Evolutionary conservation across 768 basidiomycete species (phyloP), one percentile per base, ranked within the genome.

Genomic region (Lentinula lateritia): DNA sequence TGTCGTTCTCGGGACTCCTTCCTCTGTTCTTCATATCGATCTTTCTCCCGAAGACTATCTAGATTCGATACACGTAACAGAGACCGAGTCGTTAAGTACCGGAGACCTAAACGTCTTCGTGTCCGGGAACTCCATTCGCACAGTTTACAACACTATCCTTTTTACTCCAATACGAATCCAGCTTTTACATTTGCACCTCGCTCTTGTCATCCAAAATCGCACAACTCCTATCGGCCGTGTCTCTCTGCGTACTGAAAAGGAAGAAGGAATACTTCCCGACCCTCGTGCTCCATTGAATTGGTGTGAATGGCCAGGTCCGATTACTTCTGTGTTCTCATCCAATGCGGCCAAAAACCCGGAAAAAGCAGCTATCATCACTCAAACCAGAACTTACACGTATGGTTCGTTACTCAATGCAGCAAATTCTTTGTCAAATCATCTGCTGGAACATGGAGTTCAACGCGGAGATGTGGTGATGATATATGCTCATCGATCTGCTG

Each of bases 381-480:
- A 90, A 67, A 80, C 83, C 60, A 79, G 77, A 66, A 81, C 78
- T 0, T 95, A 85, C 75, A 86, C 91, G 0, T 99, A 99, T 69
- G 77, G 79, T 36, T 81, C 87, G 61, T 93, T 98, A 66, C 85
- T 91, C 48, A 82, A 80, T 50, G 94, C 95, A 16, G 86, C 90
- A 1, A 98, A 98, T 70, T 79, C 95, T 35, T 81, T 99, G 10
- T 89, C 96, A 0, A 95, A 98, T 69, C 86, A 95, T 67, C 83
- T 99, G 62, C 76, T 98, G 43, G 84, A 87, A 65, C 85, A 85
- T 13, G 97, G 97, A 6, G 76, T 99, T 4, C 82, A 95, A 72
- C 80, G 93, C 38, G 96, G 95, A 69, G 97, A 99, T 65, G 94
- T 98, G 18, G 94, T 98, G 58, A 98, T 96, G 89, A 90, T 99